Base-by-base conservation (phyloP, 495 filamentous ascomycete genomes). In the Usnea hakonensis region DNA sequence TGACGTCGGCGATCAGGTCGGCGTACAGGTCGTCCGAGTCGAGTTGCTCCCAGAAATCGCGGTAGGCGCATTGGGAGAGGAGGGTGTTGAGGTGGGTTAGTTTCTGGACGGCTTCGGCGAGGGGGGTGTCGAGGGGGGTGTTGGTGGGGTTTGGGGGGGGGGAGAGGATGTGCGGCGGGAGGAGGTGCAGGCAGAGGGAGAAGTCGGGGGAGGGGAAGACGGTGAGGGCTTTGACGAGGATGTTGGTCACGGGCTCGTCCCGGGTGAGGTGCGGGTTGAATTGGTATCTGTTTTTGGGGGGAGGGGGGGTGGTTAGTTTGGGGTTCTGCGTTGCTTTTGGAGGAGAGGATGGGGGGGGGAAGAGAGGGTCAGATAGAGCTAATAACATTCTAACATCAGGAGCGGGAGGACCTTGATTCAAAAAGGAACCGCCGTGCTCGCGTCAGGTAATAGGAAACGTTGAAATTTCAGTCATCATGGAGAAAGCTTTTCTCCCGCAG, bases 391-490 rank as follows among this genome's bases (percentile, higher is more conserved):
- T 71, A 64, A 77, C 81, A 77, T 81, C 81, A 82, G 60, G 65
- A 67, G 69, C 68, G 61, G 68, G 65, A 68, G 68, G 65, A 68
- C 69, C 41, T 35, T 63, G 74, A 76, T 81, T 80, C 79, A 79
- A 71, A 26, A 36, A 6, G 74, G 73, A 44, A 16, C 48, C 77
- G 72, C 58, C 67, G 48, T 23, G 69, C 67, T 74, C 71, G 70
- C 35, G 48, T 95, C 90, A 89, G 91, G 84, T 96, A 96, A 96
- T 97, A 96, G 90, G 90, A 96, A 96, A 97, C 93, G 91, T 94
- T 86, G 75, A 32, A 9, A 4, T 71, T 81, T 88, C 43, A 62
- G n/a, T 62, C 90, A 90, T 95, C 88, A 68, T 66, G n/a, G 56
- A 41, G 59, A 8, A 6, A 11, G 11, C 35, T 11, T 11, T 11